phyloP scores from a whole-genome alignment of 305 asterid species.

The Solanum hybrid region DNA sequence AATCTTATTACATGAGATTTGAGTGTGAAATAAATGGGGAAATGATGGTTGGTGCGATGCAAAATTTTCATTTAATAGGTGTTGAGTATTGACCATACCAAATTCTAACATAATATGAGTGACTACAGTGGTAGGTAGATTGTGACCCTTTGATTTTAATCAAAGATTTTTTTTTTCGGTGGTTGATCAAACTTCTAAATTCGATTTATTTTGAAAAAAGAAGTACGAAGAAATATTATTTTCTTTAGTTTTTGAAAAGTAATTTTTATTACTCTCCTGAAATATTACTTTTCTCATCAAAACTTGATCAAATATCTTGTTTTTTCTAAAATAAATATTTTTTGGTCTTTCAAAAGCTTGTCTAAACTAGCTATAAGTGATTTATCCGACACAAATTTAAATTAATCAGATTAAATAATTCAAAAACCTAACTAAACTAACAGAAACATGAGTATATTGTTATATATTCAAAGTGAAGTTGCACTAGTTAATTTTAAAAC shows the following conservation, averaged over 20 bases:
- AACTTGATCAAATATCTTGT: neutral
- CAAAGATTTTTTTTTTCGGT: neutral
- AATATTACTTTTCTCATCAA: neutral
- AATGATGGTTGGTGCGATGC: neutral
- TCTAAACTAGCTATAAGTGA: neutral
- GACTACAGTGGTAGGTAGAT: neutral
- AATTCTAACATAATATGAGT: neutral
- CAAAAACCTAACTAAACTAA: neutral
- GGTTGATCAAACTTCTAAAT: neutral
- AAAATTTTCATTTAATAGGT: neutral
- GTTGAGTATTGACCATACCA: neutral
- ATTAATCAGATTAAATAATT: no score
- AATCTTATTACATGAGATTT: neutral
- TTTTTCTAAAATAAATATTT: no score
- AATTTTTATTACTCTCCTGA: neutral
- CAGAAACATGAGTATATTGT: neutral
- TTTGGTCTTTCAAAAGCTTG: no score
- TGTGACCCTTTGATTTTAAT: neutral
- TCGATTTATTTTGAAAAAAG: neutral
- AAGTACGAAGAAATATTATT: neutral
- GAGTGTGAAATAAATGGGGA: neutral
- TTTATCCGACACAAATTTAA: no score
- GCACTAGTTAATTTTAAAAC: neutral
- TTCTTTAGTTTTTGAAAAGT: neutral
- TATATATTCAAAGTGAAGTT: neutral